Percentiles rank a stretch among this genome's conserved stretches.
These are phyloP conservation scores for Puccinia polysora DNA, from an alignment of 1,284 basidiomycete genomes.

Conservation along the genomic window DNA sequence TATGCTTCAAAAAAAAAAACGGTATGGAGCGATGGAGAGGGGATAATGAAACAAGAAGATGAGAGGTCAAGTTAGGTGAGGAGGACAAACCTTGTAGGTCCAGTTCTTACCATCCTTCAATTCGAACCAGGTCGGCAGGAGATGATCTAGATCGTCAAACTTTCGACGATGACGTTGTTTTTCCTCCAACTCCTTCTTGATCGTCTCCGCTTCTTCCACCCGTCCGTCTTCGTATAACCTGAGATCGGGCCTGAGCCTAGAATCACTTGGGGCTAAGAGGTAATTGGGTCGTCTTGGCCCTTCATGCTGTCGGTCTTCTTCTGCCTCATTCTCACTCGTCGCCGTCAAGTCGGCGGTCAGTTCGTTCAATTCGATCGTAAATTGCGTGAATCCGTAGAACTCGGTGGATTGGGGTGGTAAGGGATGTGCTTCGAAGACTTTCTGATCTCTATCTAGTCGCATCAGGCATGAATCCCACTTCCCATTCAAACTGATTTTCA, in stretches of 20 bases:
- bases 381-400: slow-evolving; percentile 78
- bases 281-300: slow-evolving; percentile 48
- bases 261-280: slow-evolving; percentile 74
- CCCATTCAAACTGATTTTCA: slow-evolving; percentile 45
- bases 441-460: slow-evolving; percentile 45
- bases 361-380: slow-evolving; percentile 75
- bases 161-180: slow-evolving; percentile 54
- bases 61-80: neutral
- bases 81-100: slow-evolving; percentile 25
- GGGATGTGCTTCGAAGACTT: slow-evolving; percentile 15
- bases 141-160: slow-evolving; percentile 52
- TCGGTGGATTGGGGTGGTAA: slow-evolving; percentile 55
- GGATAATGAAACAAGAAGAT: neutral
- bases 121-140: slow-evolving; percentile 26
- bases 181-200: slow-evolving; percentile 71
- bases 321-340: neutral
- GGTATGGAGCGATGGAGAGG: neutral
- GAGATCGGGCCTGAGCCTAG: slow-evolving; percentile 77
- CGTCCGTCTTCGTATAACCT: slow-evolving; percentile 77
- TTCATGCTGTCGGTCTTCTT: slow-evolving; percentile 63
- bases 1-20: neutral
- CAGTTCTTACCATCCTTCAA: slow-evolving; percentile 13
- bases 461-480: slow-evolving; percentile 44
- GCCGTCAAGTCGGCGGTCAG: slow-evolving; percentile 52
- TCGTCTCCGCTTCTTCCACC: slow-evolving; percentile 67